Percentiles rank a stretch among this genome's conserved stretches.
These are phyloP conservation scores for Rhodosporidiobolus sp. DNA, from an alignment of 768 basidiomycete genomes.

Conservation along the genomic window DNA sequence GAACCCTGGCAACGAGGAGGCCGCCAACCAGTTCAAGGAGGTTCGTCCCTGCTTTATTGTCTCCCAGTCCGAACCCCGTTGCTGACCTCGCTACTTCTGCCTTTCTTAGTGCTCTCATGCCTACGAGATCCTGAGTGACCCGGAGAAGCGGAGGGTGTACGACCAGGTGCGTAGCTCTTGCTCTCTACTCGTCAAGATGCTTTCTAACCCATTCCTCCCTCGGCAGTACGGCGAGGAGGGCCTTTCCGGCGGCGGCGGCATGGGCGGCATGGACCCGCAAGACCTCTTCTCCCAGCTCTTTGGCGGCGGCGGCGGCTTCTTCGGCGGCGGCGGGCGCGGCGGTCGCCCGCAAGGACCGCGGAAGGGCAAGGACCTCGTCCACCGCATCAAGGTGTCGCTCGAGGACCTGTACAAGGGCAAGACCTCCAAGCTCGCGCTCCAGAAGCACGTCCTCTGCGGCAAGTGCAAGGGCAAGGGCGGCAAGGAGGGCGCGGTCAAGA, in stretches of 20 bases:
- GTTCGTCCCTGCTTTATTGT: constrained; percentile 51
- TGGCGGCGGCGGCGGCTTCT: constrained; percentile 59
- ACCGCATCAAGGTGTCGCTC: constrained; percentile 91
- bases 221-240: constrained; percentile 88
- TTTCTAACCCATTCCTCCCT: not conserved
- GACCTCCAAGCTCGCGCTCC: constrained; percentile 93
- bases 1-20: constrained; percentile 68
- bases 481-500: constrained; percentile 88
- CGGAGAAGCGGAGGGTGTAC: constrained; percentile 54
- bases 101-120: constrained; percentile 51
- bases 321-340: constrained; percentile 60
- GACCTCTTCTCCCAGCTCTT: constrained; percentile 97
- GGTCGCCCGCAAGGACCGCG: constrained; percentile 65
- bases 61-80: not conserved
- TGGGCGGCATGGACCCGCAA: constrained; percentile 90
- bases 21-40: constrained; percentile 95
- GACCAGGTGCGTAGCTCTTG: not conserved
- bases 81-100: constrained; percentile 29
- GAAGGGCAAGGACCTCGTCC: constrained; percentile 96
- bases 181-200: not conserved
- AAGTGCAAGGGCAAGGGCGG: constrained; percentile 96
- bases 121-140: constrained; percentile 72
- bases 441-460: constrained; percentile 86
- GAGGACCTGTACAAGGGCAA: constrained; percentile 99
- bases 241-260: constrained; percentile 68